Conservation (phyloP, 139 green algal genomes). For the Raphidocelis subcapitata region DNA sequence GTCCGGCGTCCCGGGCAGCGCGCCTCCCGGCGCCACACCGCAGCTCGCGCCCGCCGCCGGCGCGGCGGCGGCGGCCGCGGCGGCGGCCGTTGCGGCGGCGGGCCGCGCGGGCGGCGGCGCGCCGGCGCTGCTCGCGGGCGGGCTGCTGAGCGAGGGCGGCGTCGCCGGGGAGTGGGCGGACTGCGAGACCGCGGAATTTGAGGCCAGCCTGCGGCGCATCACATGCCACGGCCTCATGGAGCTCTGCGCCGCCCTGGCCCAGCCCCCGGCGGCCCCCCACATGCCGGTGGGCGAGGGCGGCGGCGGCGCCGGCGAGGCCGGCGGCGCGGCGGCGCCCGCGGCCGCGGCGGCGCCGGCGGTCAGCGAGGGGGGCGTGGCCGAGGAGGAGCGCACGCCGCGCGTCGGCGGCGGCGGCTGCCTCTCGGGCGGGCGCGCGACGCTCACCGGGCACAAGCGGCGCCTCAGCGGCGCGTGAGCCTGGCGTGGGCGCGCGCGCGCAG, state of each 20-base stretch:
- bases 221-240: constrained; percentile 29
- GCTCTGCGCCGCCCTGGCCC: constrained; percentile 23
- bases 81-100: background rate
- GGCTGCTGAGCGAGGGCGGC: constrained; percentile 21
- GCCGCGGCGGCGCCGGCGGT: background rate
- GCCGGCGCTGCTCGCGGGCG: constrained; percentile 17
- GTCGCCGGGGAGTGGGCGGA: constrained; percentile 13
- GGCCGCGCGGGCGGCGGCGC: background rate
- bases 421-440: too few relatives aligned
- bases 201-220: constrained; percentile 11
- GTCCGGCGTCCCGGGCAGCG: background rate
- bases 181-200: constrained; percentile 6
- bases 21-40: background rate
- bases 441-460: too few relatives aligned
- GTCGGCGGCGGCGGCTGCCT: too few relatives aligned
- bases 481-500: too few relatives aligned
- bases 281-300: background rate
- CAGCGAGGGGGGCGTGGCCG: background rate
- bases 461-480: too few relatives aligned
- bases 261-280: background rate
- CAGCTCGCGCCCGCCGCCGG: background rate
- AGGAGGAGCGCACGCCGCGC: background rate
- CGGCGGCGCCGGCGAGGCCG: background rate
- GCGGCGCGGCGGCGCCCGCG: background rate
- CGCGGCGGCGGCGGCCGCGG: background rate